Conservation (phyloP, 768 basidiomycete genomes). For the Rhodotorula kratochvilovae region DNA sequence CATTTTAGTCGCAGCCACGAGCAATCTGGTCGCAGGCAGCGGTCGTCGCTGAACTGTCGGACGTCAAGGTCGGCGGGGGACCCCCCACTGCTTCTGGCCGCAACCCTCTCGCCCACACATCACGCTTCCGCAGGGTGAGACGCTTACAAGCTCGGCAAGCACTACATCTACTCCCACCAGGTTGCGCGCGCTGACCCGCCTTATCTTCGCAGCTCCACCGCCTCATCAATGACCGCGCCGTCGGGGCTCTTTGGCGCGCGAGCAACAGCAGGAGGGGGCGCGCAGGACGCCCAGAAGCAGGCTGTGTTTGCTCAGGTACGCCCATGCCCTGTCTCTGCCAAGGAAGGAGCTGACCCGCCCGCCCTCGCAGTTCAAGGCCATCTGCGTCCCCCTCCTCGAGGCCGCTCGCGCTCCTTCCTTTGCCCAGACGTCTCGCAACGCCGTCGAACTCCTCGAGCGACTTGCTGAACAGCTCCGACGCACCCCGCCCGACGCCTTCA, state of each 20-base stretch:
- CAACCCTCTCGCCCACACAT: too few relatives aligned
- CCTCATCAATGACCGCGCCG: background rate
- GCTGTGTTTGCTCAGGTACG: background rate
- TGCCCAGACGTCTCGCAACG: conserved; percentile 54
- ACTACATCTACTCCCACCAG: too few relatives aligned
- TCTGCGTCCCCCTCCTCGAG: conserved; percentile 76
- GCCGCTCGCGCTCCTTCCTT: conserved; percentile 57
- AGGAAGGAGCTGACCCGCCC: background rate
- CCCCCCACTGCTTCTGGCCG: too few relatives aligned
- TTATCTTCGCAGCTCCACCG: background rate
- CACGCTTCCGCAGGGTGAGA: too few relatives aligned
- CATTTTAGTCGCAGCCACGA: too few relatives aligned
- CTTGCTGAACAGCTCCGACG: conserved; percentile 53
- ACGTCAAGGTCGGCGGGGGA: too few relatives aligned
- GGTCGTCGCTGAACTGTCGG: too few relatives aligned
- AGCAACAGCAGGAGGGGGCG: too few relatives aligned
- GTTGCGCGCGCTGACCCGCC: background rate
- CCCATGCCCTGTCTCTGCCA: background rate
- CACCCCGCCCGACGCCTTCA: conserved; percentile 50
- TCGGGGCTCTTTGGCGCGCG: background rate
- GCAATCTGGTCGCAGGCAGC: too few relatives aligned
- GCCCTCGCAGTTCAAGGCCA: conserved; percentile 56
- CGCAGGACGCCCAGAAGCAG: background rate
- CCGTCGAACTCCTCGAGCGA: conserved; percentile 58
- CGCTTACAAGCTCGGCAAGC: too few relatives aligned